Percentiles rank a stretch among this genome's conserved stretches.
Conservation (phyloP, 2,329 filamentous ascomycete species). For the Purpureocillium takamizusanense region DNA sequence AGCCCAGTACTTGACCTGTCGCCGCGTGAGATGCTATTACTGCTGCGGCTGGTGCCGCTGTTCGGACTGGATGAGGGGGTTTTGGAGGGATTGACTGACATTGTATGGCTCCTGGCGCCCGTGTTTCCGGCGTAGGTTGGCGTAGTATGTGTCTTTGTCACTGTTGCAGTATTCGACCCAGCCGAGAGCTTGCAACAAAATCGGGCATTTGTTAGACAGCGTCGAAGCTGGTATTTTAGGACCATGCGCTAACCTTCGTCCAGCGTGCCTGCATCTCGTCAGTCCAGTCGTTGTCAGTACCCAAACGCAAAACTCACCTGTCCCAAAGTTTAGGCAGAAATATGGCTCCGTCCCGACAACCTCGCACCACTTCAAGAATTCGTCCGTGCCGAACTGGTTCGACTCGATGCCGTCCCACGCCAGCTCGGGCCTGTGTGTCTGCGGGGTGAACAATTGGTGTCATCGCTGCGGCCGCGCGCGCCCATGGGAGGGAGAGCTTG, state of each 20-base stretch:
- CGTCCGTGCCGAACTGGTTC: conserved; percentile 77
- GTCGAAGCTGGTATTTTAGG: too few relatives aligned
- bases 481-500: too few relatives aligned
- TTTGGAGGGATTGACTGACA: too few relatives aligned
- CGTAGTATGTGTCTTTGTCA: conserved; percentile 68
- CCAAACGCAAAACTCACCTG: conserved; percentile 38
- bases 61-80: too few relatives aligned
- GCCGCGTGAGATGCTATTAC: too few relatives aligned
- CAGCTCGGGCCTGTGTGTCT: conserved; percentile 49
- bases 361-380: conserved; percentile 77
- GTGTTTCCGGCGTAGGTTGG: conserved; percentile 68
- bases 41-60: too few relatives aligned
- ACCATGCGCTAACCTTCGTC: too few relatives aligned
- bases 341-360: conserved; percentile 69
- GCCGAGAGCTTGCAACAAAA: conserved; percentile 45
- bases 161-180: conserved; percentile 88
- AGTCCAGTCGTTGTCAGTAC: too few relatives aligned
- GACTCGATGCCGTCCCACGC: conserved; percentile 71
- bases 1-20: conserved; percentile 68
- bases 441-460: too few relatives aligned
- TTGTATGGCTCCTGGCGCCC: conserved; percentile 70
- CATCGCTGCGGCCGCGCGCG: too few relatives aligned
- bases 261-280: too few relatives aligned
- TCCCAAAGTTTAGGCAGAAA: conserved; percentile 73
- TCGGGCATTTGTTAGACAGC: too few relatives aligned